Conservation (phyloP, 148 eudicot species). For the Fagopyrum tataricum region DNA sequence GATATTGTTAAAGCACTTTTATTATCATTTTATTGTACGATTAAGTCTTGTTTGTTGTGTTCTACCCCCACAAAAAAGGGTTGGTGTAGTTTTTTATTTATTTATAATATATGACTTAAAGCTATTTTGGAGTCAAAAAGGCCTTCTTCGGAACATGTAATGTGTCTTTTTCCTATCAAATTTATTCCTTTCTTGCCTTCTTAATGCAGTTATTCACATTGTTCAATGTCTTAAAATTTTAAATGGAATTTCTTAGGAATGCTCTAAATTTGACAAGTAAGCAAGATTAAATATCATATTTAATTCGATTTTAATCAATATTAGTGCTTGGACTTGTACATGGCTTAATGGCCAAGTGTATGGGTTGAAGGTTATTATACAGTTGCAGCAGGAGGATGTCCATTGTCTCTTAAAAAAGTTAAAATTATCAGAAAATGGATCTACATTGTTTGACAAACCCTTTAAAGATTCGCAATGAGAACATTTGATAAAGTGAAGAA, state of each 20-base stretch:
- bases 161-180: not conserved
- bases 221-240: not conserved
- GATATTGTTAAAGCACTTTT: constrained; percentile 3
- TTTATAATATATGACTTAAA: not conserved
- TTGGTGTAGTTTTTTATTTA: not conserved
- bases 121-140: constrained; percentile 5
- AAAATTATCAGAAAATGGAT: too few species aligned
- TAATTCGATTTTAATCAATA: not conserved
- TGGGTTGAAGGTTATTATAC: too few species aligned
- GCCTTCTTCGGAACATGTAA: not conserved
- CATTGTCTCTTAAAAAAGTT: too few species aligned
- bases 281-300: not conserved
- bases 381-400: too few species aligned
- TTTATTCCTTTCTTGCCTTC: not conserved
- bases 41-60: not conserved
- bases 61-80: constrained; percentile 1
- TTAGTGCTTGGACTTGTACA: not conserved
- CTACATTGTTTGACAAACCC: too few species aligned
- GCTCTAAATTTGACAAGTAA: not conserved
- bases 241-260: not conserved
- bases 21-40: not conserved
- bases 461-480: too few species aligned
- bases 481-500: too few species aligned
- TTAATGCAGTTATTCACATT: not conserved
- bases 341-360: too few species aligned